A percentile compares a stretch with the other conserved stretches of the same genome.
phyloP scores from a whole-genome alignment of 164 flowering plant genomes.

The Magnolia kwangsiensis region DNA sequence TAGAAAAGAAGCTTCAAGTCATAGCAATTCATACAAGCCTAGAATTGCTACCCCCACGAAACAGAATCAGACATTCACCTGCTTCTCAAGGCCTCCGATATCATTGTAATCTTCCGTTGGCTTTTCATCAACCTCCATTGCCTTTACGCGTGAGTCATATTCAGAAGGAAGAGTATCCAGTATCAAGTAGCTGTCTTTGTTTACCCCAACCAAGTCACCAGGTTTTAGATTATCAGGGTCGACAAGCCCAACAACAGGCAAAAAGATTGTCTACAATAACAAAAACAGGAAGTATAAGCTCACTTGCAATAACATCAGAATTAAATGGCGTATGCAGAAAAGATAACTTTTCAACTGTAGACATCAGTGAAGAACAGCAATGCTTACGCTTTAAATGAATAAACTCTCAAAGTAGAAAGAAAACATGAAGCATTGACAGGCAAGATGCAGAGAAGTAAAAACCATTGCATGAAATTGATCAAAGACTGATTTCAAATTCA shows the following conservation, averaged over 20 bases:
- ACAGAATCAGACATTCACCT: conserved; percentile 31
- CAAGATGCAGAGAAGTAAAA: no score
- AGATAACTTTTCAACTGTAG: no score
- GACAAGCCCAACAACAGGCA: conserved; percentile 94
- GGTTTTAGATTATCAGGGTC: conserved; percentile 92
- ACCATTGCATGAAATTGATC: no score
- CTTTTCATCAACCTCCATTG: conserved; percentile 99
- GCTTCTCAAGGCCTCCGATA: conserved; percentile 93
- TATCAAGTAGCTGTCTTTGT: conserved; percentile 93
- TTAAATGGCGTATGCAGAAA: background rate
- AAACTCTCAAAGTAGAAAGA: background rate
- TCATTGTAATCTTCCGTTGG: conserved; percentile 98
- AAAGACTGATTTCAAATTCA: no score
- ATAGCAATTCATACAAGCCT: background rate
- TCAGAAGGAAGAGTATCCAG: conserved; percentile 94
- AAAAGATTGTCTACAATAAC: conserved; percentile 74
- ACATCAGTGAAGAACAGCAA: background rate
- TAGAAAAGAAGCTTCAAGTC: background rate
- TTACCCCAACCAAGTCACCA: conserved; percentile 94
- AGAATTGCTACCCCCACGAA: background rate
- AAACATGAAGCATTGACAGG: background rate
- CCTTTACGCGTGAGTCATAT: conserved; percentile 96
- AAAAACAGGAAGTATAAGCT: background rate
- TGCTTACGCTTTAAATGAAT: background rate
- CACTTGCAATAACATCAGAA: background rate